Conservation (phyloP, 805 yeast species). For the Ogataea glucozyma region DNA sequence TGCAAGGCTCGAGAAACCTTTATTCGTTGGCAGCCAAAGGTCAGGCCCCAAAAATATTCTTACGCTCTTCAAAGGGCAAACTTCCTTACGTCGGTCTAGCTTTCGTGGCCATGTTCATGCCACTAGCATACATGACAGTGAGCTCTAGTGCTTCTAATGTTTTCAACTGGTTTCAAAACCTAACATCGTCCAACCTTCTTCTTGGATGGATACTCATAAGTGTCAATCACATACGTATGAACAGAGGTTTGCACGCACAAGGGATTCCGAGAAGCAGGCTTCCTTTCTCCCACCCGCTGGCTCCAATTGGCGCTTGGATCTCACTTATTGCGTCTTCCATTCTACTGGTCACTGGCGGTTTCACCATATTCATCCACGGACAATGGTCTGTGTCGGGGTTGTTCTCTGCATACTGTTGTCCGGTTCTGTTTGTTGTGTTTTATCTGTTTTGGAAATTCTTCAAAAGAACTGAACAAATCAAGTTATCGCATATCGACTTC, state of each 20-base stretch:
- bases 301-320: slow-evolving; percentile 36
- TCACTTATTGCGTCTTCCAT: slow-evolving; percentile 31
- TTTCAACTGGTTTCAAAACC: slow-evolving; percentile 62
- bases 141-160: slow-evolving; percentile 54
- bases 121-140: slow-evolving; percentile 65
- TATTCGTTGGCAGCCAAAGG: slow-evolving; percentile 68
- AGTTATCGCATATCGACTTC: slow-evolving; percentile 44
- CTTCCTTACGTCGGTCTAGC: slow-evolving; percentile 58
- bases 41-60: slow-evolving; percentile 64
- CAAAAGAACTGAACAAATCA: slow-evolving; percentile 35
- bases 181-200: slow-evolving; percentile 60
- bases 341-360: slow-evolving; percentile 39
- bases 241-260: slow-evolving; percentile 42
- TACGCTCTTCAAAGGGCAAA: slow-evolving; percentile 50
- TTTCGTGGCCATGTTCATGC: slow-evolving; percentile 44
- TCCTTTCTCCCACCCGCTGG: slow-evolving; percentile 34
- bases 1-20: slow-evolving; percentile 65
- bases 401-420: slow-evolving; percentile 24
- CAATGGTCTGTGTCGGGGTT: slow-evolving; percentile 30
- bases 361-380: slow-evolving; percentile 36
- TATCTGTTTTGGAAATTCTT: slow-evolving; percentile 37
- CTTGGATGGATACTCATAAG: slow-evolving; percentile 54
- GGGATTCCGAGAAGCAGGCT: slow-evolving; percentile 36
- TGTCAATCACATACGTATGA: slow-evolving; percentile 42
- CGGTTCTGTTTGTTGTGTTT: slow-evolving; percentile 33